Evolutionary conservation across 306 rosid species (phyloP), one percentile per base, ranked within the genome.

Genomic region (Vigna mungo): DNA sequence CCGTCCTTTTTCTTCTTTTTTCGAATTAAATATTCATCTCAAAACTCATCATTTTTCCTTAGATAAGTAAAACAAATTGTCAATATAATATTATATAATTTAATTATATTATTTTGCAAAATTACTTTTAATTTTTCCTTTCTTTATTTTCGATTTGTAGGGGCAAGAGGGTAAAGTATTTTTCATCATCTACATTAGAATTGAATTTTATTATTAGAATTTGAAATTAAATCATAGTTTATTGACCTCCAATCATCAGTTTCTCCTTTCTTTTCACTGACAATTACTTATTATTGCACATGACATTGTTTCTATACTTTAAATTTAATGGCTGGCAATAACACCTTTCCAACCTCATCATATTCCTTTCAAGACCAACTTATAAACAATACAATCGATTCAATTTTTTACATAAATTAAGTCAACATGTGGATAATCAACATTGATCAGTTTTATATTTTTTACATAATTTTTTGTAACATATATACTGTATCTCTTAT

Each of bases 271-370:
- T 34, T 65, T 46, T 73, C 75, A 14, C 59, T 20, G 47, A 10
- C 78, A 60, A 51, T 44, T 58, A 58, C 32, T 48, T 21, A 58
- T 80, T 63, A 56, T 56, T 66, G 79, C 79, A 76, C 84, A 72
- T 80, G 80, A 12, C 74, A 72, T 15, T 61, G 75, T 81, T 72
- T 68, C 49, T 10, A 51, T 12, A 3, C 4, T 23, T 30, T 9
- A 47, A 77, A 78, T 5, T 51, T 66, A 56, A 77, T 78, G 58
- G 80, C 86, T 78, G 86, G 76, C 83, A 83, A 83, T 58, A 68
- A 47, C 75, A 39, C 75, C 80, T 82, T 82, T 82, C 72, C 86
- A 78, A 72, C 82, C 79, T 77, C 78, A 82, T 53, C 18, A 25
- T 76, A 51, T 63, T 62, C 55, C 30, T 44, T 13, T 54, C 41